Evolutionary conservation across 768 basidiomycete genomes (phyloP).

Genomic region (Termitomyces sp.): DNA sequence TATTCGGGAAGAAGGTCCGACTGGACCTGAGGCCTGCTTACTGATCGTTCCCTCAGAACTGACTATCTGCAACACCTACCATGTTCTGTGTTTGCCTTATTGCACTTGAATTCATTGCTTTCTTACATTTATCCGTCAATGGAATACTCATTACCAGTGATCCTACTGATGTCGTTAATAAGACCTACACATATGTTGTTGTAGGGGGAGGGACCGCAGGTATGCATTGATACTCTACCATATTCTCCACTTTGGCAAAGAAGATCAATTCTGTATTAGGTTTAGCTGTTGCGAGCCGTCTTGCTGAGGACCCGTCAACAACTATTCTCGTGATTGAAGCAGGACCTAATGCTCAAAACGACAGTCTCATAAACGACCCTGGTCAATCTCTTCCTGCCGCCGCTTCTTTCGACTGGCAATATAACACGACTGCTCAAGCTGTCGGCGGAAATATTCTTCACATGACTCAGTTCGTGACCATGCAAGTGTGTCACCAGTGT

Average conservation of each 20-base stretch:
- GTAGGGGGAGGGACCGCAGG: constrained; percentile 14
- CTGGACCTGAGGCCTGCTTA: not conserved
- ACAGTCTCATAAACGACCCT: constrained; percentile 10
- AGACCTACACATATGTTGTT: constrained; percentile 10
- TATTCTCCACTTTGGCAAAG: no score
- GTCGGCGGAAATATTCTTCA: constrained; percentile 6
- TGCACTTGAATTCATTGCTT: not conserved
- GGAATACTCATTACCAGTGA: constrained; percentile 9
- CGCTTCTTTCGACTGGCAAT: constrained; percentile 5
- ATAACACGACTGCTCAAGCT: constrained; percentile 11
- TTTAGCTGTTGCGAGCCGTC: constrained; percentile 11
- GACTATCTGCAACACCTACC: not conserved
- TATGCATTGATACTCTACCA: not conserved
- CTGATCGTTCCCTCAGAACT: not conserved
- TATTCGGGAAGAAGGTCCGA: not conserved
- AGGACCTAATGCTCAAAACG: constrained; percentile 12
- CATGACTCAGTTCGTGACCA: constrained; percentile 6
- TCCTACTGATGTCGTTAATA: constrained; percentile 5
- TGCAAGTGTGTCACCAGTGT: not conserved
- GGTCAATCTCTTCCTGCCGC: constrained; percentile 1
- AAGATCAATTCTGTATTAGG: not conserved
- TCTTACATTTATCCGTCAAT: not conserved
- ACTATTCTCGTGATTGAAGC: constrained; percentile 12
- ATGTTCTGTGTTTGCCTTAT: not conserved
- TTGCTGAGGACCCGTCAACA: constrained; percentile 6